Conservation (phyloP, 2,329 filamentous ascomycete species). For the Helminthosporium solani region DNA sequence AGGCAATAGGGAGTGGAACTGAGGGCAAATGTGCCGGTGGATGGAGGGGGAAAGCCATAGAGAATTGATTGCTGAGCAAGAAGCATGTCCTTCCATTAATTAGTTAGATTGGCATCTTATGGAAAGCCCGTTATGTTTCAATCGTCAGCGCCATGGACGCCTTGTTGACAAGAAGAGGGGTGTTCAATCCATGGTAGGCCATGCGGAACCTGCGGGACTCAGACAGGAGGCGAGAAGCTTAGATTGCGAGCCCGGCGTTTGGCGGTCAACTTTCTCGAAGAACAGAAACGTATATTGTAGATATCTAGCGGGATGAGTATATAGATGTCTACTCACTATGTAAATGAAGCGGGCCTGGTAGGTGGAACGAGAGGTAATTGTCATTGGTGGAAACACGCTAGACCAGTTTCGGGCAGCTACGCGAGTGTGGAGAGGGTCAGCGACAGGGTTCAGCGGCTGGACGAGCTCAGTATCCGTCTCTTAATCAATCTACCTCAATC, state of each 20-base stretch:
- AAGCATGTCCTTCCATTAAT: constrained; percentile 22
- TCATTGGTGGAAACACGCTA: constrained; percentile 15
- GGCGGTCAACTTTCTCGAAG: constrained; percentile 20
- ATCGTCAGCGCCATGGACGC: constrained; percentile 15
- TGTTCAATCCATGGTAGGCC: constrained; percentile 20
- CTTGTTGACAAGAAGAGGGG: constrained; percentile 15
- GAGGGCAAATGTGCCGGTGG: constrained; percentile 28
- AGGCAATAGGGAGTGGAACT: constrained; percentile 10
- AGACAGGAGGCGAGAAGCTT: background rate
- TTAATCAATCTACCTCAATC: constrained; percentile 43
- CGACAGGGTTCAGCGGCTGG: constrained; percentile 21
- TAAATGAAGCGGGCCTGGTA: background rate
- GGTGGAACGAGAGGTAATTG: constrained; percentile 16
- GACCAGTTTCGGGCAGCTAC: constrained; percentile 16
- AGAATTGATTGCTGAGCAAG: constrained; percentile 21
- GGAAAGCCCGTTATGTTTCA: constrained; percentile 24
- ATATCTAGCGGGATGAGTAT: no score
- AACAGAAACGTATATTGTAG: constrained; percentile 4
- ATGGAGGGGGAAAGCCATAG: constrained; percentile 25
- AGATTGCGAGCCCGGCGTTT: background rate
- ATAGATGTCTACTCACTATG: background rate
- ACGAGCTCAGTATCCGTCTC: constrained; percentile 29
- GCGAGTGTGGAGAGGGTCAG: constrained; percentile 25
- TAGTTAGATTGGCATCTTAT: constrained; percentile 35
- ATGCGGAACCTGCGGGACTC: constrained; percentile 14